Conservation (phyloP, 257 asterid genomes). For the Fraxinus excelsior region DNA sequence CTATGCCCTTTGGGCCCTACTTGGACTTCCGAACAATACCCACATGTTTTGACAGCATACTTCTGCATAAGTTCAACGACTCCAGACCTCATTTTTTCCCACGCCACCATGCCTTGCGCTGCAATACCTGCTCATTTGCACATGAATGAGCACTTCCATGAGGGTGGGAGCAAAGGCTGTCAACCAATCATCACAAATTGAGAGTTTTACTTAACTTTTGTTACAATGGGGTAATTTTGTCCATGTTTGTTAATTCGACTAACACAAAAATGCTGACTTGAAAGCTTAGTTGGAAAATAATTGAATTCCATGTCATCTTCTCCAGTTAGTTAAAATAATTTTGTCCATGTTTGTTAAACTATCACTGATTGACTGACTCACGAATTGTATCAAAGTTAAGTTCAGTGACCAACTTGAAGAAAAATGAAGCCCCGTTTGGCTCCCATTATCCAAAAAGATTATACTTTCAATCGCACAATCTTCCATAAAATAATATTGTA, state of each 20-base stretch:
- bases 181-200: neutral
- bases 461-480: too few species aligned
- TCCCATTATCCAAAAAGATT: too few species aligned
- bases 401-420: neutral
- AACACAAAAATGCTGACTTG: neutral
- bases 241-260: neutral
- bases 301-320: too few species aligned
- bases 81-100: conserved; percentile 50
- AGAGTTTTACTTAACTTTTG: neutral
- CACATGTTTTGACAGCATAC: conserved; percentile 62
- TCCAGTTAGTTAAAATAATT: neutral
- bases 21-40: conserved; percentile 73
- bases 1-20: conserved; percentile 84
- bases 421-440: neutral
- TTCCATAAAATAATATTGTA: too few species aligned
- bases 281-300: neutral
- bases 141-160: neutral
- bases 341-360: conserved; percentile 2
- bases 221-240: too few species aligned
- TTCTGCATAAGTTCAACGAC: conserved; percentile 48
- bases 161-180: neutral
- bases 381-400: neutral
- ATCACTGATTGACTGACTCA: too few species aligned
- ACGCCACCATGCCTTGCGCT: conserved; percentile 53
- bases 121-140: conserved; percentile 46